Conservation (phyloP, 2,329 filamentous ascomycete genomes). For the Leptodontidium sp. region DNA sequence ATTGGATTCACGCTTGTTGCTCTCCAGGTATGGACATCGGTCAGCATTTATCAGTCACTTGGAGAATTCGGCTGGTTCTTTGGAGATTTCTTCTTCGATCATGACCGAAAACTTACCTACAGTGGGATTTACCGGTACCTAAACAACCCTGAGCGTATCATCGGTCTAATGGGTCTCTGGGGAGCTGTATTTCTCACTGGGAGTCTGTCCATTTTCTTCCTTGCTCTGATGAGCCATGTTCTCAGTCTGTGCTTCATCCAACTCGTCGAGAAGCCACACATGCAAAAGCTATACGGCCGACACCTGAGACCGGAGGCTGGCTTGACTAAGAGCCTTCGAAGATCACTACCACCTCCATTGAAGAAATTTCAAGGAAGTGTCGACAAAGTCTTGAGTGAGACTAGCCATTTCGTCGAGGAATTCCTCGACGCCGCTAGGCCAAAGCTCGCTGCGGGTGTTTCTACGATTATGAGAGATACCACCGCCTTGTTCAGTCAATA, state of each 20-base stretch:
- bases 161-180: slow-evolving; percentile 95
- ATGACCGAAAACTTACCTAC: slow-evolving; percentile 88
- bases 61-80: slow-evolving; percentile 99
- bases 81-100: slow-evolving; percentile 97
- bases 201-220: slow-evolving; percentile 84
- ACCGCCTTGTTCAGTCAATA: slow-evolving; percentile 89
- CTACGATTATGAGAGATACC: slow-evolving; percentile 87
- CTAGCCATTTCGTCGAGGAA: slow-evolving; percentile 89
- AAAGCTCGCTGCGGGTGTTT: slow-evolving; percentile 86
- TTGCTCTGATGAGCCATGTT: slow-evolving; percentile 86
- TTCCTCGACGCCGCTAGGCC: slow-evolving; percentile 86
- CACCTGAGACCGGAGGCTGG: slow-evolving; percentile 87
- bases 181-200: slow-evolving; percentile 92
- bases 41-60: slow-evolving; percentile 93
- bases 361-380: slow-evolving; percentile 86
- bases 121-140: slow-evolving; percentile 97
- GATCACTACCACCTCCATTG: slow-evolving; percentile 83
- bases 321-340: slow-evolving; percentile 88
- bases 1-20: slow-evolving; percentile 81
- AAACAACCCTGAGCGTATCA: slow-evolving; percentile 95
- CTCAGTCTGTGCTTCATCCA: slow-evolving; percentile 89
- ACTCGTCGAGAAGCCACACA: slow-evolving; percentile 93
- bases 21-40: slow-evolving; percentile 90
- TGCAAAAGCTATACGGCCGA: slow-evolving; percentile 95
- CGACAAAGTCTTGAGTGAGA: slow-evolving; percentile 86